Conservation (phyloP, 345 rosid genomes). For the Cochlearia excelsa region DNA sequence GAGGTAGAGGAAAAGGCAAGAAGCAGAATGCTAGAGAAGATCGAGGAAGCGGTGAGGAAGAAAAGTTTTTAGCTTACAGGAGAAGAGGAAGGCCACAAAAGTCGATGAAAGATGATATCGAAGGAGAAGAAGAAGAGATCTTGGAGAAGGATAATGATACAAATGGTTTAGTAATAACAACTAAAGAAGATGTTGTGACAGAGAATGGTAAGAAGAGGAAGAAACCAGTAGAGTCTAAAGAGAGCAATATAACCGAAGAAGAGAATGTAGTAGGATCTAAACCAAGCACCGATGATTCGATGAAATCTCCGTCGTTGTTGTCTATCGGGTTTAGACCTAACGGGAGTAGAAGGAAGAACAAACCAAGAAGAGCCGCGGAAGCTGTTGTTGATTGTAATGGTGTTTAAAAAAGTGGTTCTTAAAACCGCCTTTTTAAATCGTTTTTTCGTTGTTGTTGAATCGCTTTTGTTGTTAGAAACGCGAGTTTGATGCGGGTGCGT, state of each 20-base stretch:
- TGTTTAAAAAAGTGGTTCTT: slow-evolving; percentile 21
- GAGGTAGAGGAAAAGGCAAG: slow-evolving; percentile 76
- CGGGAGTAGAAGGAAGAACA: slow-evolving; percentile 76
- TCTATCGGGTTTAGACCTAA: slow-evolving; percentile 54
- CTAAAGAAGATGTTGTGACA: slow-evolving; percentile 40
- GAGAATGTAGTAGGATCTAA: slow-evolving; percentile 50
- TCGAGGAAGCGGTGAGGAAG: slow-evolving; percentile 62
- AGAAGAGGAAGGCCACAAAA: slow-evolving; percentile 76
- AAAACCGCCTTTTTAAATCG: slow-evolving; percentile 21
- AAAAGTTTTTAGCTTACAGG: slow-evolving; percentile 47
- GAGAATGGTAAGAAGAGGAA: slow-evolving; percentile 58
- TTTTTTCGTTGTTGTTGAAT: background rate
- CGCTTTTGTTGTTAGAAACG: slow-evolving; percentile 20
- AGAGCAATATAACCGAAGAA: slow-evolving; percentile 46
- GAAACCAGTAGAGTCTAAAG: slow-evolving; percentile 46
- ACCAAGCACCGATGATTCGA: slow-evolving; percentile 44
- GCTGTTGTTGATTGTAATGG: slow-evolving; percentile 73
- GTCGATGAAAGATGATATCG: slow-evolving; percentile 44
- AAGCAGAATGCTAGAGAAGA: slow-evolving; percentile 52
- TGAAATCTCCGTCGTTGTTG: slow-evolving; percentile 34
- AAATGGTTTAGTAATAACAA: slow-evolving; percentile 40
- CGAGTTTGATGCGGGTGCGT: slow-evolving; percentile 24
- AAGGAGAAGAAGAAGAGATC: slow-evolving; percentile 26
- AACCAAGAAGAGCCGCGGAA: slow-evolving; percentile 84
- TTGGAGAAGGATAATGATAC: slow-evolving; percentile 30